phyloP scores from a whole-genome alignment of 2,329 filamentous ascomycete species.

The Neopestalotiopsis rosae region DNA sequence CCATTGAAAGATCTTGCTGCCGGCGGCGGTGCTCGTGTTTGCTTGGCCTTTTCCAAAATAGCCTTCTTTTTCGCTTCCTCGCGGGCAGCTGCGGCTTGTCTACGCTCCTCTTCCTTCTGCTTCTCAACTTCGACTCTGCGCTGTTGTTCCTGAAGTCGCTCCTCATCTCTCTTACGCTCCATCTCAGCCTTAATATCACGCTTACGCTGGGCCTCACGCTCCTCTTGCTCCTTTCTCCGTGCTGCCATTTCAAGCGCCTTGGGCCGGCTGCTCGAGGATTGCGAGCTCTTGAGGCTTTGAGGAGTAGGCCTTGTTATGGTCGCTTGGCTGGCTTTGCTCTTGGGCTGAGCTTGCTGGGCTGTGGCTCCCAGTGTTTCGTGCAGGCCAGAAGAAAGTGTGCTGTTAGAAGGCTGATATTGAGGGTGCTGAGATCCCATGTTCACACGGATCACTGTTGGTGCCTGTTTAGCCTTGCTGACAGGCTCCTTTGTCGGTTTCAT shows the following conservation, averaged over 20 bases:
- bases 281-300: constrained; percentile 68
- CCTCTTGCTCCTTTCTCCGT: constrained; percentile 84
- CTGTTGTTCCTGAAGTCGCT: constrained; percentile 63
- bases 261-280: constrained; percentile 67
- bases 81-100: constrained; percentile 51
- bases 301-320: constrained; percentile 65
- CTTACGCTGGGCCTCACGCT: constrained; percentile 78
- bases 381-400: constrained; percentile 60
- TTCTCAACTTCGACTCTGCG: constrained; percentile 66
- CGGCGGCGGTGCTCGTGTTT: constrained; percentile 66
- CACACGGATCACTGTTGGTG: constrained; percentile 74
- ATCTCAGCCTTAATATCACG: constrained; percentile 81
- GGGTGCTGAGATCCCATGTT: constrained; percentile 68
- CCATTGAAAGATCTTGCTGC: constrained; percentile 58
- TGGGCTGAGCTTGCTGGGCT: constrained; percentile 50
- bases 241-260: constrained; percentile 78
- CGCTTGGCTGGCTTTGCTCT: constrained; percentile 71
- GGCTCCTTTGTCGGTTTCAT: constrained; percentile 67
- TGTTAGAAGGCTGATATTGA: constrained; percentile 65
- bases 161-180: constrained; percentile 78
- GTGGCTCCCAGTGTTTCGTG: constrained; percentile 58
- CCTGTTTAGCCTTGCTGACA: constrained; percentile 64
- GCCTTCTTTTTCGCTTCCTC: constrained; percentile 71
- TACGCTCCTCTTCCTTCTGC: constrained; percentile 65
- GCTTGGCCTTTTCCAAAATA: constrained; percentile 68